phyloP scores from a whole-genome alignment of 1,139 yeast species.

The Nakaseomyces kungkrabaensis region DNA sequence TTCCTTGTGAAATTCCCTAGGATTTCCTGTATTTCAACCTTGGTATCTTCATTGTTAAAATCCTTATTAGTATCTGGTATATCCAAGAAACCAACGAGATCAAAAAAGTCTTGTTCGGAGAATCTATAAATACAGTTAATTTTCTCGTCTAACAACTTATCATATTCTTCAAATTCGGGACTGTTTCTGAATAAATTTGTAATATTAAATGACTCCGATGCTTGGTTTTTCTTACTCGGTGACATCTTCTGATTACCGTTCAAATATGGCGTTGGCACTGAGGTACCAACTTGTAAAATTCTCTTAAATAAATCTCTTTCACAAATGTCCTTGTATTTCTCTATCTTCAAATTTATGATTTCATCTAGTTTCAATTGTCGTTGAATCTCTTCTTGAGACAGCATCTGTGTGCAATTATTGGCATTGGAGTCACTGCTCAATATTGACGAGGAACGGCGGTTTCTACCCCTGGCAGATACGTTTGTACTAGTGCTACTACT shows the following conservation, averaged over 20 bases:
- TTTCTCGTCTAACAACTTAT: constrained; percentile 20
- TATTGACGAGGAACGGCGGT: constrained; percentile 23
- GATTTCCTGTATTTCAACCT: constrained; percentile 12
- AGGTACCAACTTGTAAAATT: constrained; percentile 26
- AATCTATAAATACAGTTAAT: constrained; percentile 16
- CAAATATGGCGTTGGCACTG: constrained; percentile 14
- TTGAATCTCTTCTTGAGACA: constrained; percentile 26
- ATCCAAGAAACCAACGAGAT: constrained; percentile 19
- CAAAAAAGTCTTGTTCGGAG: constrained; percentile 13
- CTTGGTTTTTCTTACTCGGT: constrained; percentile 3
- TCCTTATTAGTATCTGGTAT: constrained; percentile 8
- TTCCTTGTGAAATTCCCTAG: constrained; percentile 3
- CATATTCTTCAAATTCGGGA: constrained; percentile 25
- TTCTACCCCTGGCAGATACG: constrained; percentile 11
- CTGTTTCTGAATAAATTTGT: constrained; percentile 24
- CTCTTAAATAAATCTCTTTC: constrained; percentile 23
- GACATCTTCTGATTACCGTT: neutral
- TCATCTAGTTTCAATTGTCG: constrained; percentile 20
- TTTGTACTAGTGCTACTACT: constrained; percentile 22
- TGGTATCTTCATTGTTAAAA: constrained; percentile 8
- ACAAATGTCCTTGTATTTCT: constrained; percentile 26
- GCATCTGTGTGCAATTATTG: constrained; percentile 14
- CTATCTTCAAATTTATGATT: constrained; percentile 20
- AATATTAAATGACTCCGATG: constrained; percentile 12
- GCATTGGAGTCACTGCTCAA: constrained; percentile 21